Base-by-base conservation (phyloP, 148 eudicot species). In the Rhododendron ferrugineum region DNA sequence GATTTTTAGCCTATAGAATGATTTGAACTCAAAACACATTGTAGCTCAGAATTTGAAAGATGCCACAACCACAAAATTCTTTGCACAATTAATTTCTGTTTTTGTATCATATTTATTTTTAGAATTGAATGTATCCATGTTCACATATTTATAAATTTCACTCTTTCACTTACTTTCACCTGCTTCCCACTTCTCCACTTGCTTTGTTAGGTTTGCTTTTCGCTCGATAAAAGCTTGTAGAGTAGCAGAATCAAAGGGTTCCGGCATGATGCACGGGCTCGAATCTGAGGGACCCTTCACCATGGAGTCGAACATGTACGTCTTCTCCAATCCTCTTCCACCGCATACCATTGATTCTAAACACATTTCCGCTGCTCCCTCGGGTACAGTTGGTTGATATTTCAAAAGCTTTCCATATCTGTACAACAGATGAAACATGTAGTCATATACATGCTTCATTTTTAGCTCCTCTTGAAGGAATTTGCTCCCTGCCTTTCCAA, bases 401-500 rank as follows among this genome's bases (percentile, higher is more conserved):
- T 76, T 88, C 68, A 89, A 20, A 3, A 92, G 88, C 81, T 85
- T 89, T 28, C 86, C 90, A 30, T 90, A 92, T 47, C 73, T 87
- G 26, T 83, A 73, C 34, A 89, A 36, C 30, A 87, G 50, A 84
- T 89, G 89, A 68, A 88, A 88, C 92, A 88, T 90, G 87, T 89
- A 90, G 62, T 90, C 88, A 52, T 90, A 92, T 46, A 92, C 83
- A 83, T 86, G 28, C 68, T 80, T 86, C 92, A 91, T 91, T 78
- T 88, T 84, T 50, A 91, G 84, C 86, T 90, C 89, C 80, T 90
- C 90, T 37, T 47, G 85, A 49, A 92, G 88, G 82, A 86, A 92
- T 22, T 82, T 86, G 88, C 91, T 90, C 16, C 93, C 93, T 7
- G 30, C 89, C 46, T 87, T 88, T 54, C 89, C 93, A 15, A 92